Percentiles rank a stretch among this genome's conserved stretches.
phyloP scores from a whole-genome alignment of 2,329 filamentous ascomycete species.

The Xylariaceae sp. region DNA sequence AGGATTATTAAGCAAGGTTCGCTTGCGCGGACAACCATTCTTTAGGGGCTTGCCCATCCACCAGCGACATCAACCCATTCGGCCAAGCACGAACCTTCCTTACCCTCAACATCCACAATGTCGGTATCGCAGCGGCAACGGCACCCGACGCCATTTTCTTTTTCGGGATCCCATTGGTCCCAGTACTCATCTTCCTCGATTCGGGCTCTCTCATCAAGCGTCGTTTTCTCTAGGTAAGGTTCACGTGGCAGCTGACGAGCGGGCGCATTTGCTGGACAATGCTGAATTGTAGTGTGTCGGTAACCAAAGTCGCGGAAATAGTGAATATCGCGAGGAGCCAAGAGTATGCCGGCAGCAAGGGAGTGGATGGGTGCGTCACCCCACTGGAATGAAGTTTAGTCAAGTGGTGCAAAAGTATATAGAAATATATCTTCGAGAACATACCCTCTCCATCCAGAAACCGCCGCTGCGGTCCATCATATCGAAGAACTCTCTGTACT shows the following conservation, averaged over 20 bases:
- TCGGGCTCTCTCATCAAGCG: conserved; percentile 77
- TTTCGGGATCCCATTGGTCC: conserved; percentile 81
- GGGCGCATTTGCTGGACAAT: conserved; percentile 95
- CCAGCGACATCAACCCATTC: conserved; percentile 98
- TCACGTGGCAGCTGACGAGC: conserved; percentile 79
- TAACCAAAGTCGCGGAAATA: conserved; percentile 99
- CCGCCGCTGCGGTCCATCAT: conserved; percentile 98
- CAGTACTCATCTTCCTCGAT: conserved; percentile 95
- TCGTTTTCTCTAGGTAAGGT: conserved; percentile 82
- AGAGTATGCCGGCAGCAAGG: conserved; percentile 85
- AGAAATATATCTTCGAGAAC: conserved; percentile 24
- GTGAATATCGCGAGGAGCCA: conserved; percentile 83
- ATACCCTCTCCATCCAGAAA: conserved; percentile 98
- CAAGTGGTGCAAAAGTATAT: conserved; percentile 14
- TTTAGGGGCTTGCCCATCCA: conserved; percentile 68
- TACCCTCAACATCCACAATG: conserved; percentile 96
- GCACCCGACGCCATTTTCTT: conserved; percentile 96
- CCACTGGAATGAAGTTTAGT: conserved; percentile 69
- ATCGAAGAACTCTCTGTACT: conserved; percentile 96
- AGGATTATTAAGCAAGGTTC: conserved; percentile 3
- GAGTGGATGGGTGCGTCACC: conserved; percentile 98
- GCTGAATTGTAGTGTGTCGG: conserved; percentile 97
- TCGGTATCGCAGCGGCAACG: conserved; percentile 96
- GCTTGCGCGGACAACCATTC: conserved; percentile 2
- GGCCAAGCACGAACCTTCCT: conserved; percentile 89